Evolutionary conservation across 2,329 filamentous ascomycete species (phyloP), one percentile per base, ranked within the genome.

Genomic region (Fusarium humuli): DNA sequence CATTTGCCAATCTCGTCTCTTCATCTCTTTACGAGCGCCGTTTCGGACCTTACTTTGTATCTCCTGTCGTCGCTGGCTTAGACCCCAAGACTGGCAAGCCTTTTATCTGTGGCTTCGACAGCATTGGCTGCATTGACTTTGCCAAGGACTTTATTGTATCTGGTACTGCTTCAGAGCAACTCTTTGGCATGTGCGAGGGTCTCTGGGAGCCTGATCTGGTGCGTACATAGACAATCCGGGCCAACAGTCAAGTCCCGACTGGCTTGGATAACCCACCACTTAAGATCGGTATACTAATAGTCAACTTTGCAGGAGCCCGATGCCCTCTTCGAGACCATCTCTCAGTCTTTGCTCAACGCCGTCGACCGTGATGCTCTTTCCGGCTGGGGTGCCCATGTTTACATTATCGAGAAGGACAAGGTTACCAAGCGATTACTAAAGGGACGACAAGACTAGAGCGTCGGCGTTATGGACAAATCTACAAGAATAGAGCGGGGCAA

Each of bases 381-480:
- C 40, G 96, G 96, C 72, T 98, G 96, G 96, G 96, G 96, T 80
- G 96, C 96, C 41, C 94, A 99, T 79, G 96, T 99, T 75, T 99
- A 98, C 85, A 97, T 99, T 79, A 97, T 99, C 81, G 96, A 98
- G 87, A 99, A 99, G 89, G 94, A 97, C 85, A 98, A 98, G 92
- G 93, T 99, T 70, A 98, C 96, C 78, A 98, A 98, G 91, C 89
- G 96, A 81, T 90, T 99, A 90, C 86, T 99, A 82, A 98, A 98
- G 90, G 94, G 94, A 79, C 90, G 94, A 86, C 95, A 98, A 85
- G 95, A 98, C 81, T 94, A 93, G 70, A 74, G 57, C 27, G 56
- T 53, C 29, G 55, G 56, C 20, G 63, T 63, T 59, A 64, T 60
- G 44, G 49, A 55, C 34, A 72, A 65, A 66, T 58, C 58, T 64